Evolutionary conservation across 768 basidiomycete genomes (phyloP).

Genomic region (Boletus insuetus): DNA sequence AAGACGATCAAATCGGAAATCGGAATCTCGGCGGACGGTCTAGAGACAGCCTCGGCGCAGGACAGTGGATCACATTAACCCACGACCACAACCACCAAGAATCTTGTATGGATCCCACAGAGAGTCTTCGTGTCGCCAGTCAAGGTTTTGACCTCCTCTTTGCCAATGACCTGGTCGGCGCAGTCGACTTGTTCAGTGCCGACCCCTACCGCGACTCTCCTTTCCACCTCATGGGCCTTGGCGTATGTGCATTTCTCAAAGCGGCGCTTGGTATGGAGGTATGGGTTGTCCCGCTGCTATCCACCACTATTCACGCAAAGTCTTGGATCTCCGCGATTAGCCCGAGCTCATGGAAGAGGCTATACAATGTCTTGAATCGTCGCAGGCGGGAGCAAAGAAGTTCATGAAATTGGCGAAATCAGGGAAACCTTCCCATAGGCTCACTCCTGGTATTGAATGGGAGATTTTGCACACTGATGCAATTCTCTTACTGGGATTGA

Average conservation of each 20-base stretch:
- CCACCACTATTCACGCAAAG: too few relatives aligned
- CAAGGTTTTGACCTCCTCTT: conserved; percentile 70
- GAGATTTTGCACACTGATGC: conserved; percentile 75
- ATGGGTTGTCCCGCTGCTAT: background rate
- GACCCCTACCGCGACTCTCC: conserved; percentile 45
- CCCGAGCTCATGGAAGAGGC: conserved; percentile 64
- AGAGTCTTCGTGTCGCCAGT: conserved; percentile 35
- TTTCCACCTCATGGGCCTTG: conserved; percentile 70
- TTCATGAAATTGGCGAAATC: conserved; percentile 40
- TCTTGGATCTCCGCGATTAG: conserved; percentile 30
- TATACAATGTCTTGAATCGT: conserved; percentile 46
- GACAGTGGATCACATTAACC: too few relatives aligned
- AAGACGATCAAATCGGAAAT: too few relatives aligned
- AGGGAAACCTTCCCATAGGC: conserved; percentile 37
- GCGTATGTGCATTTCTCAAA: conserved; percentile 71
- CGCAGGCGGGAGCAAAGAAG: conserved; percentile 62
- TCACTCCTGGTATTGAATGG: conserved; percentile 68
- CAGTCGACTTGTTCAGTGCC: conserved; percentile 45
- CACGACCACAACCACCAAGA: too few relatives aligned
- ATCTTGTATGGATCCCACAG: conserved; percentile 24
- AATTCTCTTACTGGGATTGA: conserved; percentile 66
- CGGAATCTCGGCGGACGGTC: too few relatives aligned
- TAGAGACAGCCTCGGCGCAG: too few relatives aligned
- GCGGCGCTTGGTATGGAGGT: conserved; percentile 84
- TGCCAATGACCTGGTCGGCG: conserved; percentile 58